Conservation (phyloP, 1,284 basidiomycete genomes). For the Fomitopsis palustris region DNA sequence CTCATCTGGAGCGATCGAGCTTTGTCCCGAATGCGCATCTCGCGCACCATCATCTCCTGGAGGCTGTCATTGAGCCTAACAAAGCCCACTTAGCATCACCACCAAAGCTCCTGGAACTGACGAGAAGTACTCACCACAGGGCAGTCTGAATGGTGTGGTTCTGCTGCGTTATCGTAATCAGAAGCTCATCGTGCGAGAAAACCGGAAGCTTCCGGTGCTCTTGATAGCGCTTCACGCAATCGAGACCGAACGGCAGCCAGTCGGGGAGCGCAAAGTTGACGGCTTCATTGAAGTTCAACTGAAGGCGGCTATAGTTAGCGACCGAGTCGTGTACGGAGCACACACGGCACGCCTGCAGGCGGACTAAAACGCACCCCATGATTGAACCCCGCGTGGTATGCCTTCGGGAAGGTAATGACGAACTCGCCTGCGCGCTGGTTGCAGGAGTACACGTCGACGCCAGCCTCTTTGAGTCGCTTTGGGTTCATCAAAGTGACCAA, state of each 20-base stretch:
- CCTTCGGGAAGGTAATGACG: constrained; percentile 96
- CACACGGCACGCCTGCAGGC: constrained; percentile 5
- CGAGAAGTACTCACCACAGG: constrained; percentile 64
- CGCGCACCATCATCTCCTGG: constrained; percentile 87
- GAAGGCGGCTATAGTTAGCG: constrained; percentile 1
- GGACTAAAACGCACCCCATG: constrained; percentile 65
- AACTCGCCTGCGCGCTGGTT: constrained; percentile 98
- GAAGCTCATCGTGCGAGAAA: constrained; percentile 96
- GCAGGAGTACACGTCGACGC: constrained; percentile 92
- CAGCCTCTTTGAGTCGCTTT: constrained; percentile 78
- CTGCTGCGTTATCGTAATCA: constrained; percentile 93
- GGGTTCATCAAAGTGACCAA: constrained; percentile 99
- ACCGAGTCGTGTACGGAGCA: background rate
- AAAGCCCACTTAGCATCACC: constrained; percentile 2
- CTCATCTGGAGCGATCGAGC: constrained; percentile 56
- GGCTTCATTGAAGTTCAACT: constrained; percentile 99
- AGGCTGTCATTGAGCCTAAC: constrained; percentile 80
- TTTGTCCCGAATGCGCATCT: constrained; percentile 64
- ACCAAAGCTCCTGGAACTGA: constrained; percentile 8
- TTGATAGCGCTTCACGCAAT: constrained; percentile 87
- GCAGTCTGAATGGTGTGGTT: constrained; percentile 93
- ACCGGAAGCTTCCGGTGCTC: constrained; percentile 91
- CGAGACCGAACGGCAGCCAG: constrained; percentile 87
- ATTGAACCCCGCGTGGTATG: constrained; percentile 98
- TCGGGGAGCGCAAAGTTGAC: constrained; percentile 98